phyloP scores from a whole-genome alignment of 768 basidiomycete species.

The Fomitopsis serialis region DNA sequence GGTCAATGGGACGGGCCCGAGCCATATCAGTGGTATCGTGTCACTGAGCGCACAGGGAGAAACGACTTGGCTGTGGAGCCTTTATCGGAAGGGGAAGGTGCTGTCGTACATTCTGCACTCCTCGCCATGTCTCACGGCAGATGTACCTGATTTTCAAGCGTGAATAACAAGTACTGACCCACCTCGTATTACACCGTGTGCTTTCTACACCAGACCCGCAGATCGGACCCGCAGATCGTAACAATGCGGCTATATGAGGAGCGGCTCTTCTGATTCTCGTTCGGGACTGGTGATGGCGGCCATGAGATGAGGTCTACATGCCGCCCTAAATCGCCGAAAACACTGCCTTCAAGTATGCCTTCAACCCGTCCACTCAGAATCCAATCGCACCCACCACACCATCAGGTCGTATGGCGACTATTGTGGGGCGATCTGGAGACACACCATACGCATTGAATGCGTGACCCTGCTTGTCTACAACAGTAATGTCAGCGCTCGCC shows the following conservation, averaged over 20 bases:
- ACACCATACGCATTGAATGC: not conserved
- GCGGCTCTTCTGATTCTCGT: no score
- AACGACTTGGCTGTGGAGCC: not conserved
- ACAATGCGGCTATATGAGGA: no score
- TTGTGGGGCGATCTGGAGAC: not conserved
- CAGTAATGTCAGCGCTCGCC: not conserved
- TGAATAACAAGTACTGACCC: no score
- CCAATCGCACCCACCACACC: constrained; percentile 1
- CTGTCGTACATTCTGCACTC: not conserved
- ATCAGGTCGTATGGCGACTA: not conserved
- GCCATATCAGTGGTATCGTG: not conserved
- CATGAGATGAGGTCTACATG: no score
- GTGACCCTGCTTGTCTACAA: constrained; percentile 3
- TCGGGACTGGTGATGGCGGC: no score
- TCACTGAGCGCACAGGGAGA: not conserved
- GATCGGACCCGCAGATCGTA: no score
- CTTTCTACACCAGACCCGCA: no score
- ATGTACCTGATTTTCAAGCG: no score
- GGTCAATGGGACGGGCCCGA: not conserved
- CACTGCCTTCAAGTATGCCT: not conserved
- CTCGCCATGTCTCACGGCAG: no score
- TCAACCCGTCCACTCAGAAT: not conserved
- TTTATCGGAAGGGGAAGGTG: not conserved
- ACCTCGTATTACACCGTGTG: no score
- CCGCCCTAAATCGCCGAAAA: not conserved